Evolutionary conservation across 2,329 filamentous ascomycete species (phyloP).

Genomic region (Pochonia chlamydosporia): DNA sequence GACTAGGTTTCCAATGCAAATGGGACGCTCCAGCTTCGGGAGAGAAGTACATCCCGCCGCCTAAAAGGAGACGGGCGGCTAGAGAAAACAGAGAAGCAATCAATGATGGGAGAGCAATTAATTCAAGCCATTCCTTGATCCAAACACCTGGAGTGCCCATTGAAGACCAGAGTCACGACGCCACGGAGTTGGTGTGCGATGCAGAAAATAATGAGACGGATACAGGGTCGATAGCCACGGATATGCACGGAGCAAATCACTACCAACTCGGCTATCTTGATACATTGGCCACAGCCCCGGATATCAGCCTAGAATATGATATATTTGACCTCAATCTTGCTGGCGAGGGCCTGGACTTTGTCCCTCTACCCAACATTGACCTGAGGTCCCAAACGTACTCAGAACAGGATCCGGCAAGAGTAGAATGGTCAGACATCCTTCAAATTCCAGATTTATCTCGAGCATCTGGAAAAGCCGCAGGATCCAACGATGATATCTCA

Average conservation of each 20-base stretch:
- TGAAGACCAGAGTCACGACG: no score
- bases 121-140: no score
- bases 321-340: constrained; percentile 8
- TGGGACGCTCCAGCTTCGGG: constrained; percentile 9
- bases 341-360: constrained; percentile 12
- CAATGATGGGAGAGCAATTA: no score
- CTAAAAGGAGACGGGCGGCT: constrained; percentile 9
- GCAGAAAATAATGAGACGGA: no score
- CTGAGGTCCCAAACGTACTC: not conserved
- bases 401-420: not conserved
- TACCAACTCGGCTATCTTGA: not conserved
- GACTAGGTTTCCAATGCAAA: constrained; percentile 12
- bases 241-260: no score
- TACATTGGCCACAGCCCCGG: not conserved
- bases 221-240: no score
- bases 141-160: no score
- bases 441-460: not conserved
- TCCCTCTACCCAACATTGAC: constrained; percentile 9
- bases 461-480: not conserved
- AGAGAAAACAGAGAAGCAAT: not conserved
- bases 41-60: constrained; percentile 10
- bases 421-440: not conserved
- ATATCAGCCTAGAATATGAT: constrained; percentile 3
- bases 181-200: no score
- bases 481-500: not conserved